Evolutionary conservation across 768 basidiomycete species (phyloP), one percentile per base, ranked within the genome.

Genomic region (Calvatia gigantea): DNA sequence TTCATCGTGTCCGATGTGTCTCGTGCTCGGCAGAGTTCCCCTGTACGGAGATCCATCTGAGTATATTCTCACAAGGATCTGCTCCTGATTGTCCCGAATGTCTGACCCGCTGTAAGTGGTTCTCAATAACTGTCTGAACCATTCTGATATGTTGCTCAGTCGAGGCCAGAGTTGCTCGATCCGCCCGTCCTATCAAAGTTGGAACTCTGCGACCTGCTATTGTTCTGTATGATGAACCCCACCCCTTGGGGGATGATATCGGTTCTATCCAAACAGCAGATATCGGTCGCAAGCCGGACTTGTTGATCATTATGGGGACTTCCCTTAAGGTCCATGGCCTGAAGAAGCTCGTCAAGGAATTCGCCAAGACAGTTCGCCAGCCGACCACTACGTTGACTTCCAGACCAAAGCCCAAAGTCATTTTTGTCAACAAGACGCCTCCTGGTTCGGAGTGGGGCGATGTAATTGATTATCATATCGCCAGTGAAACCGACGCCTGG

Each of bases 251-350:
- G 2, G 94, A 98, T 60, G 90, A 94, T 41, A 98, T 99, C 61
- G 94, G 91, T 33, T 67, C 71, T 39, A 87, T 97, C 1, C 89
- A 94, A 61, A 74, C 82, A 3, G 73, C 80, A 14, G 96, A 99
- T 67, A 67, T 97, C 4, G 70, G 75, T 14, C 84, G 85, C 50
- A 87, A 83, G 64, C 96, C 97, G 2, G 96, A 98, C 67, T 79
- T 97, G 75, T 75, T 99, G 38, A 86, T 99, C 62, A 89, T 99
- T 63, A 95, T 98, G 91, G 96, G 96, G 21, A 99, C 97, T 14
- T 94, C 91, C 15, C 78, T 99, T 55, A 96, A 96, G 70, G 97
- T 98, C 8, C 94, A 97, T 61, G 96, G 95, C 12, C 74, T 98
- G 52, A 94, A 92, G 73, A 89, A 86, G 64, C 81, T 98, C 28